Percentiles rank a stretch among this genome's conserved stretches.
phyloP scores from a whole-genome alignment of 2,329 filamentous ascomycete species.

The Ascochyta lentis region DNA sequence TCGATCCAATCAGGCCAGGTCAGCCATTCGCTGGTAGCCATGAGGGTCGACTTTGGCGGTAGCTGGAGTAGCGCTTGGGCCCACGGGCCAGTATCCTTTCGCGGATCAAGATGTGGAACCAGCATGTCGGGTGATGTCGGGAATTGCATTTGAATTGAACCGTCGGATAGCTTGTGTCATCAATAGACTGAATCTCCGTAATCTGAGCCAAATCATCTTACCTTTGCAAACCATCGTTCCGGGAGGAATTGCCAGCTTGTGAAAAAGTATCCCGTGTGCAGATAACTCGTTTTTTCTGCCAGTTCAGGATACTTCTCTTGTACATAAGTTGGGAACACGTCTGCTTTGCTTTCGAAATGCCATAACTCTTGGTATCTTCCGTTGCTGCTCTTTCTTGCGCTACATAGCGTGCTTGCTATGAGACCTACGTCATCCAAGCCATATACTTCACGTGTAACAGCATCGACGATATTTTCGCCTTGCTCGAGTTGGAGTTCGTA shows the following conservation, averaged over 20 bases:
- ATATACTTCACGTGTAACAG: conserved; percentile 26
- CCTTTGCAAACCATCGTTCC: conserved; percentile 25
- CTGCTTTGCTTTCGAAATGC: conserved; percentile 41
- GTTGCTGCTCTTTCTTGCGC: conserved; percentile 31
- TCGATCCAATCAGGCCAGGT: conserved; percentile 30
- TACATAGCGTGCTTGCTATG: conserved; percentile 28
- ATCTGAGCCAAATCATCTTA: neutral
- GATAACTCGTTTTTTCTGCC: conserved; percentile 26
- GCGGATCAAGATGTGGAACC: conserved; percentile 23
- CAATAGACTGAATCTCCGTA: neutral
- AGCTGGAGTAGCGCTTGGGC: conserved; percentile 26
- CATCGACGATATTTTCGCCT: conserved; percentile 39
- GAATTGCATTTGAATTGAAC: conserved; percentile 25
- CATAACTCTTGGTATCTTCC: conserved; percentile 30
- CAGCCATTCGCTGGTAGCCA: conserved; percentile 29
- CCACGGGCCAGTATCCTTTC: conserved; percentile 27
- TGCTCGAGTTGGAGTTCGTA: conserved; percentile 37
- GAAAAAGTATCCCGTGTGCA: conserved; percentile 31
- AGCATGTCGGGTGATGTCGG: conserved; percentile 18
- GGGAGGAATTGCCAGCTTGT: conserved; percentile 29
- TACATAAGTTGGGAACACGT: conserved; percentile 31
- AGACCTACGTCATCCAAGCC: conserved; percentile 30
- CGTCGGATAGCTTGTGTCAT: conserved; percentile 16
- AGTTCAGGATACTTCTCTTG: conserved; percentile 25
- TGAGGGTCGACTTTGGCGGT: conserved; percentile 30